These are phyloP conservation scores for Trichoderma sp. DNA, from an alignment of 2,329 filamentous ascomycete genomes.

Conservation along the genomic window DNA sequence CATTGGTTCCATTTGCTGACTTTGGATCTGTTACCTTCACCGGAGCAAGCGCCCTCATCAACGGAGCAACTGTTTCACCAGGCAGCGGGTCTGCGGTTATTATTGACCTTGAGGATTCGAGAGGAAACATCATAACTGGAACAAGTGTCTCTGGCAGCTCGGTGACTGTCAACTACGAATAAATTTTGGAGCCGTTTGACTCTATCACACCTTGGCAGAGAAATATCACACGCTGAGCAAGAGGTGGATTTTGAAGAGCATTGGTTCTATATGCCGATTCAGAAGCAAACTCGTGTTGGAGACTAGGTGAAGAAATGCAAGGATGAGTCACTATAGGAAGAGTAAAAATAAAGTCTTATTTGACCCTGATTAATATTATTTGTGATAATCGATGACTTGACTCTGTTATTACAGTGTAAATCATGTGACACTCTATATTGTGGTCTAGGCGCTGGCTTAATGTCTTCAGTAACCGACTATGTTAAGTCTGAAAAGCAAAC, in stretches of 20 bases:
- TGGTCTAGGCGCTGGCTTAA: too few relatives aligned
- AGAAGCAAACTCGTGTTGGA: not conserved
- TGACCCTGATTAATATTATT: not conserved
- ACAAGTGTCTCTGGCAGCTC: not conserved
- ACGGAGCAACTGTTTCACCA: not conserved
- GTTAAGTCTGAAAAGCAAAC: too few relatives aligned
- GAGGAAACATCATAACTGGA: not conserved
- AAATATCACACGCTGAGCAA: not conserved
- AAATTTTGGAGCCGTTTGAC: not conserved
- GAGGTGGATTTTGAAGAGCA: not conserved
- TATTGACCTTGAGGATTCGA: not conserved
- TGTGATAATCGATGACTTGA: not conserved
- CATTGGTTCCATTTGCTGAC: not conserved
- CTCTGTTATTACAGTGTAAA: not conserved
- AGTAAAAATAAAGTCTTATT: not conserved
- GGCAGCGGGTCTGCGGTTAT: not conserved
- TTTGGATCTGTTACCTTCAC: conserved; percentile 10
- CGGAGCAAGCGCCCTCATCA: not conserved
- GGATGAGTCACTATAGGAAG: not conserved
- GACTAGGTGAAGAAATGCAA: not conserved
- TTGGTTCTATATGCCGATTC: not conserved
- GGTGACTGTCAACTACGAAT: not conserved
- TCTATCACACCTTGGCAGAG: not conserved
- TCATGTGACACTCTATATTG: not conserved
- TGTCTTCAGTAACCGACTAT: too few relatives aligned